Conservation (phyloP, 2,329 filamentous ascomycete species). For the Onygenales sp. region DNA sequence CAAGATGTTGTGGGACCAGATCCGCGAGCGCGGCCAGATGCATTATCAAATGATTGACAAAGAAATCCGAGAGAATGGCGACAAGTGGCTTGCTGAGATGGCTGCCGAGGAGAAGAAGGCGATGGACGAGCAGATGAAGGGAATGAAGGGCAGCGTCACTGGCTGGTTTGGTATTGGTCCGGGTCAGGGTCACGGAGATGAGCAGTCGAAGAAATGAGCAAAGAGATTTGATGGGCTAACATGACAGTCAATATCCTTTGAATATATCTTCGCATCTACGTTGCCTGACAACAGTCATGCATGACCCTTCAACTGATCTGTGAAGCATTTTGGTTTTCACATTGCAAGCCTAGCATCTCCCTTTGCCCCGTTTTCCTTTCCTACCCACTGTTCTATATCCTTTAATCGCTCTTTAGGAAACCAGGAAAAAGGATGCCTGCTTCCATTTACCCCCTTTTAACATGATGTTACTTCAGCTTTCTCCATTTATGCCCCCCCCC, state of each 20-base stretch:
- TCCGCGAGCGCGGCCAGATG: constrained; percentile 80
- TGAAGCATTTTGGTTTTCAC: background rate
- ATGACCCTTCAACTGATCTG: background rate
- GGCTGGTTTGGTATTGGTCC: constrained; percentile 40
- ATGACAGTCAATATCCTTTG: background rate
- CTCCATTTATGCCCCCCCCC: too few relatives aligned
- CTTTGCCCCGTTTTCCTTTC: too few relatives aligned
- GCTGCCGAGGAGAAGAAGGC: constrained; percentile 77
- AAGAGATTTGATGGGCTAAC: background rate
- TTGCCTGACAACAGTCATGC: background rate
- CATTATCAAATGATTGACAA: constrained; percentile 84
- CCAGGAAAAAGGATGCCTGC: background rate
- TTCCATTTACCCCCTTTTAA: too few relatives aligned
- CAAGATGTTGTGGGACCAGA: constrained; percentile 95
- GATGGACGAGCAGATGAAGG: constrained; percentile 83
- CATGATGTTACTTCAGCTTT: too few relatives aligned
- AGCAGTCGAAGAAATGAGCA: constrained; percentile 1
- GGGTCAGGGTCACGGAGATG: background rate
- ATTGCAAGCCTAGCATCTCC: background rate
- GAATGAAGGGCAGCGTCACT: constrained; percentile 72
- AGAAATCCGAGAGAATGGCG: constrained; percentile 86
- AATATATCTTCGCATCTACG: background rate
- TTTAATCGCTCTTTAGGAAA: background rate
- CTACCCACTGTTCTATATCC: background rate
- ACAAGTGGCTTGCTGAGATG: constrained; percentile 94